These are phyloP conservation scores for Phytopythium aichiense DNA, from an alignment of 352 stramenopile genomes.

Conservation along the genomic window DNA sequence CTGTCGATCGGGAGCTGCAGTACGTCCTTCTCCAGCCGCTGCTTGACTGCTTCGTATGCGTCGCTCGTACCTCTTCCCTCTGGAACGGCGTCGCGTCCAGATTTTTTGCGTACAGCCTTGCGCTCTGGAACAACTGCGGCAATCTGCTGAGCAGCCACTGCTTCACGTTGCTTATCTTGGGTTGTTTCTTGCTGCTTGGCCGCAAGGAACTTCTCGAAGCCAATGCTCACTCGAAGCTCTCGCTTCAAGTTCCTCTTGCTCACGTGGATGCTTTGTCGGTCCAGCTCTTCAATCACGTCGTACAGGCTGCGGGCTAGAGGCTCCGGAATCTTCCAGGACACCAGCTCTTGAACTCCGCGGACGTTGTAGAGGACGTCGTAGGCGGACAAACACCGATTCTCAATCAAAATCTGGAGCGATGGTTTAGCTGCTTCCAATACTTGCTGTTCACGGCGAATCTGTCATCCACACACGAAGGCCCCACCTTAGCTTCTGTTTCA, in stretches of 20 bases:
- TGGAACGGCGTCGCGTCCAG: background rate
- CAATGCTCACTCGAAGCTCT: constrained; percentile 33
- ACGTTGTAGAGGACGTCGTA: constrained; percentile 59
- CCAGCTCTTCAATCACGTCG: constrained; percentile 46
- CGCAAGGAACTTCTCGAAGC: constrained; percentile 32
- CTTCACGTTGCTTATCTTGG: background rate
- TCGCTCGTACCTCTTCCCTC: background rate
- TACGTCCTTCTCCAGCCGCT: constrained; percentile 35
- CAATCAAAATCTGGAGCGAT: constrained; percentile 26
- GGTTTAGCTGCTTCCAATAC: constrained; percentile 36
- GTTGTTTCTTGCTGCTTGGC: background rate
- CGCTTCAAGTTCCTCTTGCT: constrained; percentile 38
- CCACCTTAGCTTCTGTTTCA: background rate
- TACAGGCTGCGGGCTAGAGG: constrained; percentile 49
- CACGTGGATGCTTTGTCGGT: constrained; percentile 31
- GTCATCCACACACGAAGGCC: background rate
- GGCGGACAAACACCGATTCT: constrained; percentile 46
- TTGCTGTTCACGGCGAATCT: constrained; percentile 58
- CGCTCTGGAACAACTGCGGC: background rate
- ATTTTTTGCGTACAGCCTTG: background rate
- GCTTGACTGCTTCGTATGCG: constrained; percentile 14
- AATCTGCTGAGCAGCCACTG: background rate
- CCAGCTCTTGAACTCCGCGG: constrained; percentile 39
- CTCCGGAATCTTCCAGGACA: constrained; percentile 44
- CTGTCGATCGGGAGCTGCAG: constrained; percentile 35